Percentiles rank a stretch among this genome's conserved stretches.
phyloP scores from a whole-genome alignment of 768 basidiomycete genomes.

The Hortiboletus campestris region DNA sequence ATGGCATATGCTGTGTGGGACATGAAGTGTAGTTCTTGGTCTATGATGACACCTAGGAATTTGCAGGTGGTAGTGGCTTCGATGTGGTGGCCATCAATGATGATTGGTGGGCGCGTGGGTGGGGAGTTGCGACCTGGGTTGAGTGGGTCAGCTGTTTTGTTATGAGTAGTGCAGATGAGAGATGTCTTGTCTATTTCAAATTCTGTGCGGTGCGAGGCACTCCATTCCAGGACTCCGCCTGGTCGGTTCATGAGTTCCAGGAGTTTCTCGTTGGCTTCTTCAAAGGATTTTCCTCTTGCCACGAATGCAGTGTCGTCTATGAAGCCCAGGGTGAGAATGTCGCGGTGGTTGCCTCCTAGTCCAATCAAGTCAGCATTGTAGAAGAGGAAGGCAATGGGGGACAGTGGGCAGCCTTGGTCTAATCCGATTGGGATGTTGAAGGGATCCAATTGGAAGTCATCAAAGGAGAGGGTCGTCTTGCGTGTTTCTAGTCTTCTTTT shows the following conservation, averaged over 20 bases:
- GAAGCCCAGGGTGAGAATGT: background rate
- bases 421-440: slow-evolving; percentile 24
- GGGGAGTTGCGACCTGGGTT: too few relatives aligned
- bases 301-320: background rate
- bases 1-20: background rate
- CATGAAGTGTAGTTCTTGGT: background rate
- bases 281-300: background rate
- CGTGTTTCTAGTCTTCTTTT: too few relatives aligned
- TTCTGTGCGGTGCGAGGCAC: background rate
- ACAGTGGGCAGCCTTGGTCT: slow-evolving; percentile 34
- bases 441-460: slow-evolving; percentile 20
- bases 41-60: background rate
- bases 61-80: background rate
- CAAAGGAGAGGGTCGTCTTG: slow-evolving; percentile 16
- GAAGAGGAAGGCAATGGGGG: slow-evolving; percentile 26
- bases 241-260: background rate
- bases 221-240: background rate
- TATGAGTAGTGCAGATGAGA: background rate
- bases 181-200: background rate
- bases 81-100: background rate
- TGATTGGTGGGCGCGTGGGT: background rate
- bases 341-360: too few relatives aligned
- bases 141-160: background rate
- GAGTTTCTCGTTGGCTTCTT: background rate
- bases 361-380: slow-evolving; percentile 29